These are phyloP conservation scores for Metarhizium guizhouense DNA, from an alignment of 2,329 filamentous ascomycete species.

Conservation along the genomic window DNA sequence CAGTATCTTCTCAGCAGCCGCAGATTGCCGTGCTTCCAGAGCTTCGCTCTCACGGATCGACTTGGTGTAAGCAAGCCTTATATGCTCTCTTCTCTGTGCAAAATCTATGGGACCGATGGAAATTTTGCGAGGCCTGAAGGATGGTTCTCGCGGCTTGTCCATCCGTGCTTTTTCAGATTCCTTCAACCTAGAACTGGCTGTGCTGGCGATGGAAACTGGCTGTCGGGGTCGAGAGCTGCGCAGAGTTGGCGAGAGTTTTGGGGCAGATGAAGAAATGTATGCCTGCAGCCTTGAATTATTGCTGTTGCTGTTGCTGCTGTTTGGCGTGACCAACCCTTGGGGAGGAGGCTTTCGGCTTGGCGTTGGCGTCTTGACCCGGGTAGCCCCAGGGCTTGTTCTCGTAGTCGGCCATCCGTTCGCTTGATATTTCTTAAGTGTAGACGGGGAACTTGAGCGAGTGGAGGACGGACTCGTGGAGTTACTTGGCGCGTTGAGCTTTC, in stretches of 20 bases:
- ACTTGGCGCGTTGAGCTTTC: slow-evolving; percentile 34
- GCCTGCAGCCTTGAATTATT: slow-evolving; percentile 58
- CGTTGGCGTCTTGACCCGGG: slow-evolving; percentile 35
- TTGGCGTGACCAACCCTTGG: slow-evolving; percentile 34
- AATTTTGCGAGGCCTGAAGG: slow-evolving; percentile 40
- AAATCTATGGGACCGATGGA: slow-evolving; percentile 74
- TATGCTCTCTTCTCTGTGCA: slow-evolving; percentile 69
- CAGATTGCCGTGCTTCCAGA: slow-evolving; percentile 42
- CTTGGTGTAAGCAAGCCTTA: slow-evolving; percentile 77
- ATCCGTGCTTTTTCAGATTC: slow-evolving; percentile 41
- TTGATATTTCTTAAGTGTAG: slow-evolving; percentile 32
- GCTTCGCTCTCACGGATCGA: slow-evolving; percentile 69
- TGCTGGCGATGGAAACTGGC: slow-evolving; percentile 65
- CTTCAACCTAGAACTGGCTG: slow-evolving; percentile 60
- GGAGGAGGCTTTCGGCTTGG: slow-evolving; percentile 31
- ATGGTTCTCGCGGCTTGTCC: slow-evolving; percentile 28
- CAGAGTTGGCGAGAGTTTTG: slow-evolving; percentile 69
- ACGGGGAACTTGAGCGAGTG: slow-evolving; percentile 48
- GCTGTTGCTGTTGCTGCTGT: slow-evolving; percentile 21
- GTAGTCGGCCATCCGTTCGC: slow-evolving; percentile 29
- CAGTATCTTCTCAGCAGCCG: slow-evolving; percentile 37
- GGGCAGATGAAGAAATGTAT: slow-evolving; percentile 60
- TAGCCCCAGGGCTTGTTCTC: slow-evolving; percentile 26
- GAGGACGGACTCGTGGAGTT: slow-evolving; percentile 40
- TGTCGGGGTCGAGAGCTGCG: slow-evolving; percentile 76